phyloP scores from a whole-genome alignment of 495 filamentous ascomycete species.

The Penicillium ucsense region DNA sequence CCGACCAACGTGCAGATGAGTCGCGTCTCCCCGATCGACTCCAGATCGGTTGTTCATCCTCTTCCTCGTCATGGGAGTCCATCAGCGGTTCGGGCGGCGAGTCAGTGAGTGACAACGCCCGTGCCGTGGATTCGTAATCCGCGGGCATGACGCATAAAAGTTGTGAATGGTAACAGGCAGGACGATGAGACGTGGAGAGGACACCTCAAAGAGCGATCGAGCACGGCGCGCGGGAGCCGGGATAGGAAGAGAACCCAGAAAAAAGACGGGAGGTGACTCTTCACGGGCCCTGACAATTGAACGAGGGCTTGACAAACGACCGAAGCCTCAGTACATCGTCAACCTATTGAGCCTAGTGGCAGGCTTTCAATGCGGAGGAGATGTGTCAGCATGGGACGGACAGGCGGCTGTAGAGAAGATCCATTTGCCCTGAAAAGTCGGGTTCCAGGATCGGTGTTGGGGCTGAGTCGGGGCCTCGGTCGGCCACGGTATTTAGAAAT shows the following conservation, averaged over 20 bases:
- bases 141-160: constrained; percentile 34
- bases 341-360: neutral
- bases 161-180: neutral
- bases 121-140: constrained; percentile 53
- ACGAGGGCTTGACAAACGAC: neutral
- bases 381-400: neutral
- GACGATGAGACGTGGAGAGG: constrained; percentile 3
- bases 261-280: neutral
- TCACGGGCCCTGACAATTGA: neutral
- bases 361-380: neutral
- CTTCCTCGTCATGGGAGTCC: constrained; percentile 20
- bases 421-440: neutral
- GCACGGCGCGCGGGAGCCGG: neutral
- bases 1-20: constrained; percentile 18
- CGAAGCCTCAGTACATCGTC: neutral
- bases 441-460: neutral
- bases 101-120: constrained; percentile 53
- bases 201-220: constrained; percentile 1
- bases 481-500: neutral
- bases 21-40: constrained; percentile 27
- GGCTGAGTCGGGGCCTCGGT: constrained; percentile 1
- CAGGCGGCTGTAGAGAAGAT: neutral
- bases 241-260: neutral
- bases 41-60: constrained; percentile 37
- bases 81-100: constrained; percentile 34